Percentiles rank a stretch among this genome's conserved stretches.
Conservation (phyloP, 805 yeast genomes). For the Candida parachauliodes region DNA sequence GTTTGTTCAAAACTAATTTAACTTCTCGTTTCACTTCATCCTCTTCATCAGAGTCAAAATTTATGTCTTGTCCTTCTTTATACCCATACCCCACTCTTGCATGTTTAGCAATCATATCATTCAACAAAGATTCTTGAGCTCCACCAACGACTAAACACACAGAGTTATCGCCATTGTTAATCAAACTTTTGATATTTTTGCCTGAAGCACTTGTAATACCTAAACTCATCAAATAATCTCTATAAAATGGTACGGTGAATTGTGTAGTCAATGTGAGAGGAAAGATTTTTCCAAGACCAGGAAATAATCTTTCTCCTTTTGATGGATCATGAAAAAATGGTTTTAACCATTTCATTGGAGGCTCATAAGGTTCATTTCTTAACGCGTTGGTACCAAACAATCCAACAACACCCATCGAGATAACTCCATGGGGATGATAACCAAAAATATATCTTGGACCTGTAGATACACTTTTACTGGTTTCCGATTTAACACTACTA, state of each 20-base stretch:
- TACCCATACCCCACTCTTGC: constrained; percentile 36
- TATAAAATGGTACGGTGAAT: constrained; percentile 76
- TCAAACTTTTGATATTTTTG: constrained; percentile 61
- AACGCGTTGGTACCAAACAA: constrained; percentile 61
- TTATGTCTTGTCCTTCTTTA: constrained; percentile 12
- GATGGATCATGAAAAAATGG: constrained; percentile 62
- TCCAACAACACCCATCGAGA: constrained; percentile 87
- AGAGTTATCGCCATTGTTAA: constrained; percentile 62
- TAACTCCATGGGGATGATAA: constrained; percentile 95
- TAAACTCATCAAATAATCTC: constrained; percentile 77
- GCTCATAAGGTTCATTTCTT: constrained; percentile 40
- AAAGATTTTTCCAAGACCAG: constrained; percentile 74
- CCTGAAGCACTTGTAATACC: constrained; percentile 86
- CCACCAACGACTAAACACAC: constrained; percentile 94
- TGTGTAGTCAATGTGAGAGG: constrained; percentile 80
- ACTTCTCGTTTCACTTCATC: constrained; percentile 30
- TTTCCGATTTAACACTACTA: constrained; percentile 5
- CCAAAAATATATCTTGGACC: constrained; percentile 87
- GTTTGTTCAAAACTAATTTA: constrained; percentile 66
- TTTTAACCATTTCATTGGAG: constrained; percentile 29
- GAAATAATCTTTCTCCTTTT: constrained; percentile 62
- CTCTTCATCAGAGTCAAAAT: constrained; percentile 11
- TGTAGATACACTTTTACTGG: constrained; percentile 30
- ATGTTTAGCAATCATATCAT: constrained; percentile 32
- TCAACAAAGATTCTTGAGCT: constrained; percentile 80